Percentiles rank a stretch among this genome's conserved stretches.
Evolutionary conservation across 331 rosid genomes (phyloP).

Genomic region (Quercus phellos): DNA sequence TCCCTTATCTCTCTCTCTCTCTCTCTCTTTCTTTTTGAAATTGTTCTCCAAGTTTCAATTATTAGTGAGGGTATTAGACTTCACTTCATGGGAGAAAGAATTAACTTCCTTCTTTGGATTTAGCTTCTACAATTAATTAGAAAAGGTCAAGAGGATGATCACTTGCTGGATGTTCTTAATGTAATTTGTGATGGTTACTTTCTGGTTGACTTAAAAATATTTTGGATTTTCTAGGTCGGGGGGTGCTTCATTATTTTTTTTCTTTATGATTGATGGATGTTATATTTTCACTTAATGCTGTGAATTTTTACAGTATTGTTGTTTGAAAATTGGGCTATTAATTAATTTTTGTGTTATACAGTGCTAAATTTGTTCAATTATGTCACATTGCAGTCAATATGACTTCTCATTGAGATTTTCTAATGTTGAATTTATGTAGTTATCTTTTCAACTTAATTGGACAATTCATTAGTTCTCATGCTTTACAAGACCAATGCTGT

Average conservation of each 20-base stretch:
- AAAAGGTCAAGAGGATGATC: too few relatives aligned
- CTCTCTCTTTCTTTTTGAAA: too few relatives aligned
- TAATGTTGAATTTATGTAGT: slow-evolving; percentile 43
- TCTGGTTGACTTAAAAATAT: background rate
- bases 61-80: too few relatives aligned
- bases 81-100: too few relatives aligned
- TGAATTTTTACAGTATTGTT: background rate
- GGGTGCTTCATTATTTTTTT: background rate
- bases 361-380: background rate
- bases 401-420: background rate
- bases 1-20: too few relatives aligned
- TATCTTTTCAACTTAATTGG: slow-evolving; percentile 83
- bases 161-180: background rate
- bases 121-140: too few relatives aligned
- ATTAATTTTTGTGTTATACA: background rate
- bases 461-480: slow-evolving; percentile 49
- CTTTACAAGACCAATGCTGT: slow-evolving; percentile 82
- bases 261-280: background rate
- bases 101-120: too few relatives aligned
- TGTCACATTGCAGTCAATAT: background rate
- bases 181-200: background rate
- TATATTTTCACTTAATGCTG: background rate
- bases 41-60: too few relatives aligned
- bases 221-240: background rate
- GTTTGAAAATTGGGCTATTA: background rate